These are phyloP conservation scores for Dittrichia graveolens DNA, from an alignment of 129 eudicot genomes.

Conservation along the genomic window DNA sequence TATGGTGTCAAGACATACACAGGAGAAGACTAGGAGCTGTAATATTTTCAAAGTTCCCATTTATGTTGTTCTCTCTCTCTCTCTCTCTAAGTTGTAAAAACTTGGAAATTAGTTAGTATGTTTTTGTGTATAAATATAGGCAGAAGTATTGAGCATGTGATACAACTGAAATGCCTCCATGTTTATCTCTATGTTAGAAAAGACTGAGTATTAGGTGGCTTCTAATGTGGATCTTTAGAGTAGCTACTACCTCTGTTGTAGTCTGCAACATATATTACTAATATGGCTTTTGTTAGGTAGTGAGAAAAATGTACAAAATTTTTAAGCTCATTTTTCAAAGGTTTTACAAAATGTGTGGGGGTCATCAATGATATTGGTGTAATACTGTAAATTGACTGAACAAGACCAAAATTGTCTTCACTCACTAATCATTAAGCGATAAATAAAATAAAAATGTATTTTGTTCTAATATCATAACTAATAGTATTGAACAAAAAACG, in stretches of 20 bases:
- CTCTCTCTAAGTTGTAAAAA: slow-evolving; percentile 2
- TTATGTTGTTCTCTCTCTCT: background rate
- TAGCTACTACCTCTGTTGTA: slow-evolving; percentile 30
- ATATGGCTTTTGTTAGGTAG: too few relatives aligned
- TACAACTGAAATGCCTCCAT: slow-evolving; percentile 34
- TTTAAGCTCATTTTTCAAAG: too few relatives aligned
- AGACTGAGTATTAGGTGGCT: slow-evolving; percentile 46
- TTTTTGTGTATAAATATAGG: slow-evolving; percentile 12
- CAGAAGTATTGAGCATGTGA: slow-evolving; percentile 10
- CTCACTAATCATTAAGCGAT: too few relatives aligned
- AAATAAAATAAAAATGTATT: too few relatives aligned
- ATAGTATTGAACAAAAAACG: too few relatives aligned
- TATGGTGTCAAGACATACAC: slow-evolving; percentile 20
- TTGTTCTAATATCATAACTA: too few relatives aligned
- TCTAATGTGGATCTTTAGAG: slow-evolving; percentile 43
- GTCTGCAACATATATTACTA: background rate
- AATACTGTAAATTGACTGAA: too few relatives aligned
- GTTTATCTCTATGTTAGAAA: slow-evolving; percentile 31
- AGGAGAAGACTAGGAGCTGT: slow-evolving; percentile 21
- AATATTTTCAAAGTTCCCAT: slow-evolving; percentile 27
- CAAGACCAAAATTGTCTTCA: too few relatives aligned
- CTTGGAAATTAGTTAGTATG: background rate
- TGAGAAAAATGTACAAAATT: too few relatives aligned
- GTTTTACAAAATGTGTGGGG: too few relatives aligned
- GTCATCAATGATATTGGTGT: too few relatives aligned